Evolutionary conservation across 2,329 filamentous ascomycete species (phyloP), one percentile per base, ranked within the genome.

Genomic region (Trichoderma oligosporum): DNA sequence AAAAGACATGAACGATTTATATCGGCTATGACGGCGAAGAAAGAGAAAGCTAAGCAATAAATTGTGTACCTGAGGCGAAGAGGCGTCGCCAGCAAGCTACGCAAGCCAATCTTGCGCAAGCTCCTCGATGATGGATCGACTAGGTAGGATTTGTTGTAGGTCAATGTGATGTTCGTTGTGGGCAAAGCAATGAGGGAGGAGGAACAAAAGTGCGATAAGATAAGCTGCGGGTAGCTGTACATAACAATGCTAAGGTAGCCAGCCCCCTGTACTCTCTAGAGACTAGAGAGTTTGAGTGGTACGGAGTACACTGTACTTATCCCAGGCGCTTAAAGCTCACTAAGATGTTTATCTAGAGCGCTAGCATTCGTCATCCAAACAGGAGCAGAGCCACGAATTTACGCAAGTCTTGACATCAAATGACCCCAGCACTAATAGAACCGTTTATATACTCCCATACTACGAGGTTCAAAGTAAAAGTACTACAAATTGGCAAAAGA

Each of bases 191-290:
- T 53, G 38, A 53, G 49, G 41, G 22, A 29, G 36, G 35, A 29
- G 27, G 27, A 53, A 38, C 39, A 24, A 20, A 42, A 20, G 11
- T 18, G 18, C 35, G 55, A 51, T 57, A 57, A 57, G 55, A 57
- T 57, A 57, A 57, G 55, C 38, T 42, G n/a, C 42, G 35, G 35
- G 33, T 24, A 29, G 33, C 18, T 45, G 14, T n/a, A n/a, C n/a
- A n/a, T n/a, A n/a, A n/a, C n/a, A n/a, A n/a, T n/a, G n/a, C n/a
- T n/a, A n/a, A n/a, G n/a, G n/a, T n/a, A 16, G 24, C 41, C 25
- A 29, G 41, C 24, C n/a, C n/a, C n/a, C n/a, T n/a, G n/a, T n/a
- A n/a, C n/a, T n/a, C n/a, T n/a, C n/a, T n/a, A n/a, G n/a, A n/a
- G n/a, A n/a, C n/a, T n/a, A n/a, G n/a, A n/a, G n/a, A n/a, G n/a